Evolutionary conservation across 2,329 filamentous ascomycete genomes (phyloP).

Genomic region (Penicillium sumatraense): DNA sequence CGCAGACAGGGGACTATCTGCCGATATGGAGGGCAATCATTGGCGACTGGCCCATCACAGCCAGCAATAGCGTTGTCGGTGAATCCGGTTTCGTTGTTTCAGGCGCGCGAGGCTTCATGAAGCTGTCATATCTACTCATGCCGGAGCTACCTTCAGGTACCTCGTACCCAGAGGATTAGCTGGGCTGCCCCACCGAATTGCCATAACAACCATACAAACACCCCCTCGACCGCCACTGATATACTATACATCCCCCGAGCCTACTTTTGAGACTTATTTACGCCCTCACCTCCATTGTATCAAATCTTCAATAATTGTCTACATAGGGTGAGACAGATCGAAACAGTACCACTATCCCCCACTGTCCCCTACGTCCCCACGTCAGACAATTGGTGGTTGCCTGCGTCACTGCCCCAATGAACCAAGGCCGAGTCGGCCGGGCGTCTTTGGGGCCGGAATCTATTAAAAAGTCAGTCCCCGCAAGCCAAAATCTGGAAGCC

Average conservation of each 20-base stretch:
- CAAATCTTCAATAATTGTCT: not conserved
- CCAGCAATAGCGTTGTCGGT: slow-evolving; percentile 18
- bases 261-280: not conserved
- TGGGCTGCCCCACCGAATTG: slow-evolving; percentile 20
- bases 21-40: slow-evolving; percentile 17
- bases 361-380: slow-evolving; percentile 18
- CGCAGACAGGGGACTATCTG: slow-evolving; percentile 11
- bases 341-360: not conserved
- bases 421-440: not conserved
- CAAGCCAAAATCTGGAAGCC: not conserved
- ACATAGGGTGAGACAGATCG: slow-evolving; percentile 19
- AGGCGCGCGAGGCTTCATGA: slow-evolving; percentile 10
- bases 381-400: slow-evolving; percentile 20
- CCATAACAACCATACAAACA: slow-evolving; percentile 25
- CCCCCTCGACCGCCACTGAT: slow-evolving; percentile 10
- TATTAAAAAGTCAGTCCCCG: slow-evolving; percentile 14
- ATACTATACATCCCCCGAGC: not conserved
- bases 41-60: slow-evolving; percentile 23
- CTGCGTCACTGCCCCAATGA: slow-evolving; percentile 23
- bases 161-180: not conserved
- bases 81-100: slow-evolving; percentile 27
- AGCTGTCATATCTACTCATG: slow-evolving; percentile 16
- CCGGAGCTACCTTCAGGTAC: too few species aligned
- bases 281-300: not conserved
- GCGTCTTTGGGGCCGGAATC: slow-evolving; percentile 1